Evolutionary conservation across 805 yeast species (phyloP).

Genomic region (Komagataella ulmi): DNA sequence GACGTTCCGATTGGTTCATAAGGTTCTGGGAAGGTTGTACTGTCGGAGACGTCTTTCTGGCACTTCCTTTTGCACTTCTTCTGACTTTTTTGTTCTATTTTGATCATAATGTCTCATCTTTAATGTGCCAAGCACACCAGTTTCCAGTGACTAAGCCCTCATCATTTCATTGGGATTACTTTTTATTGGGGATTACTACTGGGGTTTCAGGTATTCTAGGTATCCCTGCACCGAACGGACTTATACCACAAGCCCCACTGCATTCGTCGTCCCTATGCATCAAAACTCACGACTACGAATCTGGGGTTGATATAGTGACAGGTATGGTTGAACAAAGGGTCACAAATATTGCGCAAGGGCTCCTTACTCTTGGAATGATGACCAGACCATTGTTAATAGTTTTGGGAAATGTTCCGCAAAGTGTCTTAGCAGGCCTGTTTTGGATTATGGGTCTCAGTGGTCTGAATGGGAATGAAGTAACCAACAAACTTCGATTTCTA

Average conservation of each 20-base stretch:
- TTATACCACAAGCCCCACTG: slow-evolving; percentile 94
- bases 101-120: slow-evolving; percentile 89
- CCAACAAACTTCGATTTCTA: slow-evolving; percentile 47
- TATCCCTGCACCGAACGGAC: slow-evolving; percentile 91
- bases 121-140: slow-evolving; percentile 80
- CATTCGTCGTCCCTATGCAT: slow-evolving; percentile 74
- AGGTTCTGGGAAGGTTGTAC: slow-evolving; percentile 58
- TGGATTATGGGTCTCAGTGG: slow-evolving; percentile 89
- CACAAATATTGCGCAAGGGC: slow-evolving; percentile 76
- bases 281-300: slow-evolving; percentile 22
- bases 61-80: slow-evolving; percentile 84
- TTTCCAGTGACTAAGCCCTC: slow-evolving; percentile 80
- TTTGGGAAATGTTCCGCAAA: slow-evolving; percentile 79
- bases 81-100: slow-evolving; percentile 80
- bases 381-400: slow-evolving; percentile 74
- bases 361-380: slow-evolving; percentile 79
- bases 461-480: slow-evolving; percentile 49
- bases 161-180: slow-evolving; percentile 86
- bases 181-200: slow-evolving; percentile 73
- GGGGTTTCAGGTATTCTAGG: slow-evolving; percentile 83
- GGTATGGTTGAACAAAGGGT: slow-evolving; percentile 82
- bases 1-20: slow-evolving; percentile 63
- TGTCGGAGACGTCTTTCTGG: slow-evolving; percentile 71
- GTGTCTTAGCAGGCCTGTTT: slow-evolving; percentile 83
- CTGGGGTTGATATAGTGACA: slow-evolving; percentile 19